These are phyloP conservation scores for Pulicaria dysenterica DNA, from an alignment of 129 eudicot genomes.

Conservation along the genomic window DNA sequence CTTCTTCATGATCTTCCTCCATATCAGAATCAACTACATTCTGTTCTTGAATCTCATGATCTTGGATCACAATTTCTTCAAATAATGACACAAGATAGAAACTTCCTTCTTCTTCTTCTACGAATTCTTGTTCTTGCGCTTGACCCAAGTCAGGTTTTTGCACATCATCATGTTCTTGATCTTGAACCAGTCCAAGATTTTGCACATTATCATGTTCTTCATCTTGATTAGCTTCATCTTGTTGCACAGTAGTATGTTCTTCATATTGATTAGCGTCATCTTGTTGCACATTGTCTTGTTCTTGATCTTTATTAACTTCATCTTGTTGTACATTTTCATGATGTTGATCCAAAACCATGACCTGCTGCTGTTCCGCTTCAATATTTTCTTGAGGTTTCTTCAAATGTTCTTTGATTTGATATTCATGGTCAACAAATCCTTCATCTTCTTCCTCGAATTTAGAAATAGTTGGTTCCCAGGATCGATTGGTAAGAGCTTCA, in stretches of 20 bases:
- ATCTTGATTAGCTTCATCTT: conserved; percentile 10
- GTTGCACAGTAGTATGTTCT: conserved; percentile 18
- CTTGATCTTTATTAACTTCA: not conserved
- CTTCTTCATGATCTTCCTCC: conserved; percentile 33
- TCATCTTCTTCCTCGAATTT: conserved; percentile 25
- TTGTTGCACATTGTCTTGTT: not conserved
- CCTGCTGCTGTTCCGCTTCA: conserved; percentile 17
- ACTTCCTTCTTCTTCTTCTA: conserved; percentile 38
- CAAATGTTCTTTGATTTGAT: conserved; percentile 18
- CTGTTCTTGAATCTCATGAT: conserved; percentile 13
- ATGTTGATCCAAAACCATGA: conserved; percentile 28
- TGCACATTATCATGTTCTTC: conserved; percentile 25
- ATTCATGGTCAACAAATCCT: conserved; percentile 25
- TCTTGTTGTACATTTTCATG: conserved; percentile 21
- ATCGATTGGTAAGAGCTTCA: conserved; percentile 62
- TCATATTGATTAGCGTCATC: conserved; percentile 12
- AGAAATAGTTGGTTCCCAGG: conserved; percentile 53
- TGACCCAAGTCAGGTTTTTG: conserved; percentile 19
- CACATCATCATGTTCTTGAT: conserved; percentile 12
- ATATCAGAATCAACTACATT: not conserved
- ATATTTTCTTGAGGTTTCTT: not conserved
- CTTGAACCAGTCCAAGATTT: conserved; percentile 31
- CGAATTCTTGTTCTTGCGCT: conserved; percentile 25
- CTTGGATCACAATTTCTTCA: conserved; percentile 43
- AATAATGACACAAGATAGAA: conserved; percentile 32